Conservation (phyloP, 148 eudicot species). For the Rhododendron mucronatum region DNA sequence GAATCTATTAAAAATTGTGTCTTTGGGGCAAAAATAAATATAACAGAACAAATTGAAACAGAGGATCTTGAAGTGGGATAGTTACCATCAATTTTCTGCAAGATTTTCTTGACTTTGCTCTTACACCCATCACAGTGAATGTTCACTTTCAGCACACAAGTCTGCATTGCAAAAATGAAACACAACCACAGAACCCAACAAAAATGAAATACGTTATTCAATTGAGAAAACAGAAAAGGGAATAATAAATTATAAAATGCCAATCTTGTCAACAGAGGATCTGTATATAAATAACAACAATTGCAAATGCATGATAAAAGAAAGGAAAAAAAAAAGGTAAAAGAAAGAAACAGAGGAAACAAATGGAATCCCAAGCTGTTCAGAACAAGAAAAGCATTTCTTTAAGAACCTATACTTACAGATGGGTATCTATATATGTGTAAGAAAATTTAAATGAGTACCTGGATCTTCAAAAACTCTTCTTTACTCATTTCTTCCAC, state of each 20-base stretch:
- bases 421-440: neutral
- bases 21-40: neutral
- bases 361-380: slow-evolving; percentile 7
- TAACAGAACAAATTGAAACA: neutral
- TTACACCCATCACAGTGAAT: slow-evolving; percentile 98
- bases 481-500: slow-evolving; percentile 72
- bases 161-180: slow-evolving; percentile 59
- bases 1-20: neutral
- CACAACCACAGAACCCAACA: slow-evolving; percentile 19
- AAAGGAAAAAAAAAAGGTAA: neutral
- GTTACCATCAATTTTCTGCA: slow-evolving; percentile 95
- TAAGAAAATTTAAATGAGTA: slow-evolving; percentile 3
- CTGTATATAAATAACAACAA: neutral
- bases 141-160: slow-evolving; percentile 89
- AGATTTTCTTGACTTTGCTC: slow-evolving; percentile 84
- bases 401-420: neutral
- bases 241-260: neutral
- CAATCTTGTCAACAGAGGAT: neutral
- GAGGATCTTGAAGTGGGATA: slow-evolving; percentile 12
- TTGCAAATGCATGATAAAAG: neutral
- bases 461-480: slow-evolving; percentile 96
- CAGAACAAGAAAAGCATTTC: slow-evolving; percentile 18
- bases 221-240: neutral
- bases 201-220: neutral
- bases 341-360: neutral